These are phyloP conservation scores for Cladophialophora immunda DNA, from an alignment of 2,329 filamentous ascomycete species.

Conservation along the genomic window DNA sequence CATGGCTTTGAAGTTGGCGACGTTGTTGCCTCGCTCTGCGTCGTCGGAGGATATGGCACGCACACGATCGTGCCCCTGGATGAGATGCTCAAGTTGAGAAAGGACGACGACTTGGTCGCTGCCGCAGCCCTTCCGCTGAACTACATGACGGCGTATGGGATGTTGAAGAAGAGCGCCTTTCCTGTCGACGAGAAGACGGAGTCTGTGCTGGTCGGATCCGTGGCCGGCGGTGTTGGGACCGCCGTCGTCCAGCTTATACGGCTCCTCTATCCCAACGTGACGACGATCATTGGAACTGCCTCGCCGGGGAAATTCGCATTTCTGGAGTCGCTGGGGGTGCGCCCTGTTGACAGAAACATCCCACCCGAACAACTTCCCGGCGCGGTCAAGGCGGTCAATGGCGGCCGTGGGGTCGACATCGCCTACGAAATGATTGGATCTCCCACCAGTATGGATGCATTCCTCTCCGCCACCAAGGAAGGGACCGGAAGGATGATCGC, in stretches of 20 bases:
- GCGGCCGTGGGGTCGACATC: not conserved
- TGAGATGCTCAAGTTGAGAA: conserved; percentile 2
- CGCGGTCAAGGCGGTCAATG: conserved; percentile 2
- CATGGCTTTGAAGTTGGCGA: not conserved
- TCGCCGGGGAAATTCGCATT: conserved; percentile 3
- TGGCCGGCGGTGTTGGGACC: not conserved
- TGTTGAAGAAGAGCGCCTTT: conserved; percentile 5
- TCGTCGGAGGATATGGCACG: conserved; percentile 1
- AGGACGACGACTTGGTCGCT: not conserved
- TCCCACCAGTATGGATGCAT: not conserved
- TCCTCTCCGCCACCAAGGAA: not conserved
- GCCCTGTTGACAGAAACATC: not conserved
- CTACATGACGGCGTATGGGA: conserved; percentile 4
- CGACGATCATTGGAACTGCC: not conserved
- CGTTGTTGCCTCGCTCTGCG: not conserved
- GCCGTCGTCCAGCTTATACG: not conserved
- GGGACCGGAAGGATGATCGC: not conserved
- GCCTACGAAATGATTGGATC: not conserved
- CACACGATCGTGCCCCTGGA: not conserved
- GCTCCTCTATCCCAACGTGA: not conserved
- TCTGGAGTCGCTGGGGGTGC: not conserved
- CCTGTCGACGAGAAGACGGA: not conserved
- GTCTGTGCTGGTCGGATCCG: not conserved
- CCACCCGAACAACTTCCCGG: not conserved
- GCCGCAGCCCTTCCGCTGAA: not conserved